Base-by-base conservation (phyloP, 2,329 filamentous ascomycete genomes). In the Talaromyces sp. region DNA sequence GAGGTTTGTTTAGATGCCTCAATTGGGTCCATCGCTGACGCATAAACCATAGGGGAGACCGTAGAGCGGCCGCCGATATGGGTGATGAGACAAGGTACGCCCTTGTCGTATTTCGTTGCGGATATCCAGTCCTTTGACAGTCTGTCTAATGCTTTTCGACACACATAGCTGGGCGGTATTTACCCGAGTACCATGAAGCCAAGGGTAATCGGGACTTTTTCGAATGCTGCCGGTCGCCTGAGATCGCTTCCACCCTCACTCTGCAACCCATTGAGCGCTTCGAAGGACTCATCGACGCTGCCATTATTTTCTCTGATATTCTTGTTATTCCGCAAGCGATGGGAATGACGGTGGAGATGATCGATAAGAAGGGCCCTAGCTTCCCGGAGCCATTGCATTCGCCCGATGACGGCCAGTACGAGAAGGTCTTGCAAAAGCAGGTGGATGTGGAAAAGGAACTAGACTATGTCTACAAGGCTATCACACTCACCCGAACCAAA, bases 271-370 rank as follows among this genome's bases (percentile, higher is more conserved):
- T 99, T 69, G 92, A 97, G 68, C 91, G 94, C 57, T 99, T 88
- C 73, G 88, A 84, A 48, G 92, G 92, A 50, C 87, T 99, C 63
- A 86, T 99, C 68, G 94, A 99, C 75, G 93, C 92, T 29, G 92
- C 94, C 62, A 99, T 99, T 70, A 99, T 99, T 75, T 99, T 99
- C 82, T 96, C 91, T 60, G 94, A 99, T 74, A 99, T 99, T 66
- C 85, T 99, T 41, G 94, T 99, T 52, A 92, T 99, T 64, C 94
- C 94, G 0, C 94, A 99, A 79, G 94, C 94, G 32, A 90, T 99
- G 86, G 94, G 94, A 0, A 99, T 99, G 94, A 83, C 83, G n/a
- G 94, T 99, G 29, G 90, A 97, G 75, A 99, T 99, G 94, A 83
- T 97, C 11, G 92, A 97, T 75, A 95, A 94, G 79, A 95, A 96